Evolutionary conservation across 2,329 filamentous ascomycete species (phyloP), one percentile per base, ranked within the genome.

Genomic region (Trichoderma polysporum): DNA sequence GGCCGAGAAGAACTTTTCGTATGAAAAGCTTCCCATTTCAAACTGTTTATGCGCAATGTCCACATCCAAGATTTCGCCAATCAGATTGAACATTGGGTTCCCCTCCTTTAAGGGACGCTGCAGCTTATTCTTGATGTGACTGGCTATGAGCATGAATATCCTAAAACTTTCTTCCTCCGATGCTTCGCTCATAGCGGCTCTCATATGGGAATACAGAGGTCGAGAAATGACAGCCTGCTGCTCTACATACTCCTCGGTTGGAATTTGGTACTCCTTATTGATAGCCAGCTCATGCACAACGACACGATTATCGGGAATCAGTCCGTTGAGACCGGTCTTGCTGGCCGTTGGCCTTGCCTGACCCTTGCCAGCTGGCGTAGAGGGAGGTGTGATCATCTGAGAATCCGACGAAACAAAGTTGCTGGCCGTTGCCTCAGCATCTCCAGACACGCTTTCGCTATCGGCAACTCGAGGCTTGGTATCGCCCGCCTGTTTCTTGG

Each of bases 231-330:
- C 76, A 47, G 81, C 81, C 70, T 86, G 85, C 76, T 83, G 88
- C 78, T 83, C 87, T 76, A 82, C 83, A 76, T 82, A 88, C 67
- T 88, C 83, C 57, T 86, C 82, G 1, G 83, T 79, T 3, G 91
- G 88, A 53, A 94, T 89, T 57, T 90, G 87, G 75, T 90, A 94
- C 71, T 93, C 89, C 71, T 88, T 89, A 77, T 94, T 91, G 71
- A 95, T 90, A 9, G 91, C 89, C 52, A 95, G 80, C 78, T 94
- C 92, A 74, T 94, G 92, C 0, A 93, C 89, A 17, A 94, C 82
- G 12, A 91, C 80, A 29, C 92, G 85, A 72, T 94, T 95, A 68
- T 90, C 86, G 0, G 91, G 91, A 53, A 94, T 82, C 79, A 82
- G 85, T 69, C 78, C 85, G 77, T 76, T 83, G 72, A 78, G 85